phyloP scores from a whole-genome alignment of 2,329 filamentous ascomycete species.

The Tolypocladium nubicola region DNA sequence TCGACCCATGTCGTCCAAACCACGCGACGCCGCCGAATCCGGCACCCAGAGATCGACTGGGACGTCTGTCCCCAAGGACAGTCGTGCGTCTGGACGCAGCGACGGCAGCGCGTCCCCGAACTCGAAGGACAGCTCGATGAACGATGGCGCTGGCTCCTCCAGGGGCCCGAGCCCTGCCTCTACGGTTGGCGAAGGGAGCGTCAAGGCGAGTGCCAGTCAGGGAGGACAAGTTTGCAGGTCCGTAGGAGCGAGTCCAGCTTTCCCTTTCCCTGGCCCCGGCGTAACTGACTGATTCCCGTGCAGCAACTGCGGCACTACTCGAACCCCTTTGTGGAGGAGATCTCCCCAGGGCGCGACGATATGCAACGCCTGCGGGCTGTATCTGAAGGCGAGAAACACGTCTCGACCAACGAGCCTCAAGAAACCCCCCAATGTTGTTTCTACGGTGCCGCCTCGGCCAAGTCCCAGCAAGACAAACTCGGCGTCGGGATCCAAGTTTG shows the following conservation, averaged over 20 bases:
- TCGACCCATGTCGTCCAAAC: slow-evolving; percentile 23
- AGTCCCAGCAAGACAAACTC: slow-evolving; percentile 26
- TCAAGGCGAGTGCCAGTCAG: slow-evolving; percentile 20
- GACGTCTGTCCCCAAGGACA: slow-evolving; percentile 13
- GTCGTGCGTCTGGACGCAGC: slow-evolving; percentile 7
- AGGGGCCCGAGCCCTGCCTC: slow-evolving; percentile 19
- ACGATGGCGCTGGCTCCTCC: slow-evolving; percentile 11
- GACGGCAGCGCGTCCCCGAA: slow-evolving; percentile 15
- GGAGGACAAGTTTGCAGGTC: slow-evolving; percentile 65
- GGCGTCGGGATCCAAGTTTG: slow-evolving; percentile 27
- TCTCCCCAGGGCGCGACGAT: slow-evolving; percentile 91
- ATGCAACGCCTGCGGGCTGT: slow-evolving; percentile 94
- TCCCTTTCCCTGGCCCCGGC: too few species aligned
- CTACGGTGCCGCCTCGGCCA: slow-evolving; percentile 30
- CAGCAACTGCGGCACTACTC: slow-evolving; percentile 91
- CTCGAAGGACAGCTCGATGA: slow-evolving; percentile 13
- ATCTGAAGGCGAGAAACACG: slow-evolving; percentile 86
- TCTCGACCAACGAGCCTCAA: slow-evolving; percentile 85
- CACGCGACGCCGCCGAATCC: slow-evolving; percentile 9
- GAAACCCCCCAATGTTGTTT: slow-evolving; percentile 50
- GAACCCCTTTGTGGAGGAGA: slow-evolving; percentile 88
- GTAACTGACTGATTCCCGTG: slow-evolving; percentile 1
- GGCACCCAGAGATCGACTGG: slow-evolving; percentile 10
- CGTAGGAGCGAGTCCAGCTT: slow-evolving; percentile 13
- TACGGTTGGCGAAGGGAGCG: slow-evolving; percentile 5